Conservation (phyloP, 2,329 filamentous ascomycete species). For the Nemania sp. region DNA sequence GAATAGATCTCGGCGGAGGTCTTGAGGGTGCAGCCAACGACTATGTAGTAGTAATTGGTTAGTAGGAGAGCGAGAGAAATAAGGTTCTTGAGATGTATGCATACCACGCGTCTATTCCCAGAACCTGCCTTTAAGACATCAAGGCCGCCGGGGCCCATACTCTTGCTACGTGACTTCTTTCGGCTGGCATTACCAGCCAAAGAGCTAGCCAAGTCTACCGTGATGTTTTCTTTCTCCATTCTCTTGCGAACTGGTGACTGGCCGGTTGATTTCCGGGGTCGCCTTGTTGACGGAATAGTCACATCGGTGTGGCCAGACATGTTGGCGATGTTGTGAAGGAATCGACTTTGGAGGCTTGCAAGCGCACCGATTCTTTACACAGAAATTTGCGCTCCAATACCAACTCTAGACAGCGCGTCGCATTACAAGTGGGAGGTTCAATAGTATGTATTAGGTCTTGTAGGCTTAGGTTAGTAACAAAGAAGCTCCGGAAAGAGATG, state of each 20-base stretch:
- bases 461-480: constrained; percentile 2
- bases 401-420: constrained; percentile 33
- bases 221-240: constrained; percentile 83
- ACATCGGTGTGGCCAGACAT: constrained; percentile 59
- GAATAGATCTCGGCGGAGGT: constrained; percentile 74
- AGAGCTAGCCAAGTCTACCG: constrained; percentile 70
- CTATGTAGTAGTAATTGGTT: constrained; percentile 52
- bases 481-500: background rate
- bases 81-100: constrained; percentile 50
- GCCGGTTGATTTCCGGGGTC: constrained; percentile 79
- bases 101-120: constrained; percentile 84
- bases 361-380: constrained; percentile 13
- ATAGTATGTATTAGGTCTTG: background rate
- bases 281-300: constrained; percentile 67
- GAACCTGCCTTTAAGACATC: constrained; percentile 81
- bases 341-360: background rate
- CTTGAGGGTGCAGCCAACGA: constrained; percentile 66
- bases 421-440: constrained; percentile 25
- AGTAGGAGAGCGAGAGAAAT: constrained; percentile 13
- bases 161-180: constrained; percentile 90
- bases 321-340: constrained; percentile 30
- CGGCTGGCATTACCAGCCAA: constrained; percentile 61
- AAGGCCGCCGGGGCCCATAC: constrained; percentile 90
- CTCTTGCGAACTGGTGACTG: constrained; percentile 65
- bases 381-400: constrained; percentile 7